Evolutionary conservation across 225 moss, liverwort and hornwort species (phyloP).

Genomic region (Ulota crispa): DNA sequence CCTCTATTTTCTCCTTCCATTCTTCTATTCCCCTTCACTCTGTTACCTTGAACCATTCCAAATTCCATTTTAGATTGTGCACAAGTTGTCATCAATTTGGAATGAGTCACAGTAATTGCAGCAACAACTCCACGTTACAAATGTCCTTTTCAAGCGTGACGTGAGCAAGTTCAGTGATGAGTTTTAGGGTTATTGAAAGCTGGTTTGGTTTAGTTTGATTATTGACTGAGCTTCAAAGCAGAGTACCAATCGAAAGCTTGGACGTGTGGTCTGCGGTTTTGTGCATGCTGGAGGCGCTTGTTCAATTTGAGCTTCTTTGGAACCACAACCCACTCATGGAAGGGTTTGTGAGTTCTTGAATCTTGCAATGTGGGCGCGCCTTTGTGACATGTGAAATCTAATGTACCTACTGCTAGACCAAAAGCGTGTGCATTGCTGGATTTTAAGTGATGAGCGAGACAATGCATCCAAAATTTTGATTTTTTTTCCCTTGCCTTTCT

Average conservation of each 20-base stretch:
- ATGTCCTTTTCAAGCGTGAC: neutral
- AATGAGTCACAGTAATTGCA: too few species aligned
- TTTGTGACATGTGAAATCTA: neutral
- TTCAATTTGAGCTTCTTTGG: neutral
- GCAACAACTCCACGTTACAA: too few species aligned
- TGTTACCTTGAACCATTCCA: too few species aligned
- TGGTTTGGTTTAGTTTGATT: neutral
- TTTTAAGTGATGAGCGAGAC: neutral
- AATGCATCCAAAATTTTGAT: neutral
- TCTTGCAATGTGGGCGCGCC: neutral
- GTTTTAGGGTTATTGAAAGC: slow-evolving; percentile 9
- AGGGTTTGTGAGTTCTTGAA: neutral
- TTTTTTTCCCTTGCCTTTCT: neutral
- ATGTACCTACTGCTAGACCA: neutral
- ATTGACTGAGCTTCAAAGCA: slow-evolving; percentile 1
- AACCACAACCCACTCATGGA: neutral
- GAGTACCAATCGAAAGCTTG: neutral
- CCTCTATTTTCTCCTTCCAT: too few species aligned
- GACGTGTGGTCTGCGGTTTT: neutral
- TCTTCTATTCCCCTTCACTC: too few species aligned
- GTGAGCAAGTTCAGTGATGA: neutral
- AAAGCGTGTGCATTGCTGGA: neutral
- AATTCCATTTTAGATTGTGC: too few species aligned
- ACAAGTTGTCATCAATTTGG: too few species aligned
- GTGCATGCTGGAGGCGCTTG: neutral